Base-by-base conservation (phyloP, 331 rosid genomes). In the Acacia concinna region DNA sequence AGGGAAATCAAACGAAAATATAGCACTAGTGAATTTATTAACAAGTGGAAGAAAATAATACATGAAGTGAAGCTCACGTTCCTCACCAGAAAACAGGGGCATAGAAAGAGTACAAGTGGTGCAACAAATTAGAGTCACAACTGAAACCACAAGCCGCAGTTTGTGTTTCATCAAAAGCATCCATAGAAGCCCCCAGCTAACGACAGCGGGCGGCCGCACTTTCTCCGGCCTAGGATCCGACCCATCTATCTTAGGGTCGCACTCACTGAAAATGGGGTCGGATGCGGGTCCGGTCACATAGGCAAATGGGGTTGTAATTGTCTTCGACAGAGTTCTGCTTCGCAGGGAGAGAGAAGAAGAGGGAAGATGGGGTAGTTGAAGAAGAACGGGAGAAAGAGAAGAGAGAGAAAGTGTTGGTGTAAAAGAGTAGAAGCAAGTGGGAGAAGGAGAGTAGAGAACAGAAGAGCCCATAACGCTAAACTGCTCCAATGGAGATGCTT, bases 101-200 rank as follows among this genome's bases (percentile, higher is more conserved):
- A 96, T 93, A 5, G 99, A 96, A 23, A 96, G 93, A 65, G 99
- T 96, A 75, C 98, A 96, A 14, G 86, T 57, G 78, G 91, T 83
- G 85, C 96, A 90, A 15, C 94, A 93, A 8, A 96, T 38, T 43
- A 96, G 94, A 75, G 99, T 51, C 6, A 84, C 49, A 71, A 76
- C 49, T 14, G 84, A 89, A 67, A 88, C 49, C 30, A 81, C 88
- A 25, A 96, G 88, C 38, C 93, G 73, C 47, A 90, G 76, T 80
- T 93, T 90, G 86, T 95, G 89, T 81, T 88, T 86, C 60, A 77
- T 46, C 62, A 95, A 82, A 20, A 93, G 98, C 90, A 41, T 56
- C 86, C 83, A 87, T 0, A 95, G 65, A 3, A 95, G 85, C 14
- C 85, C 89, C 94, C 89, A 83, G 66, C 87, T 74, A 23, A 93